Evolutionary conservation across 1,284 basidiomycete genomes (phyloP), one percentile per base, ranked within the genome.

Genomic region (Apiotrichum gamsii): DNA sequence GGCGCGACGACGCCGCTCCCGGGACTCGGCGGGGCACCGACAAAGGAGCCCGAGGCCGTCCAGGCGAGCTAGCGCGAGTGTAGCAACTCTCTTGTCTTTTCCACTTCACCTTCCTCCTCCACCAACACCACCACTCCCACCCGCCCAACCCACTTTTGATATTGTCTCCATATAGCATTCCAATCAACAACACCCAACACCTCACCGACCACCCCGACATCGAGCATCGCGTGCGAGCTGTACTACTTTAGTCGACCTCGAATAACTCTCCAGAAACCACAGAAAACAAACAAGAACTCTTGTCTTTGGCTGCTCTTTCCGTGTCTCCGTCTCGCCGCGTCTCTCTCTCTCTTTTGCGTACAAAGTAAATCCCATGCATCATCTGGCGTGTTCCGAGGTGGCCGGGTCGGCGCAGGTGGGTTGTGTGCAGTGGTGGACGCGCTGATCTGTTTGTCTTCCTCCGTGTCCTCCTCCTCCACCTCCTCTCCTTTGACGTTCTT

Each of bases 141-240:
- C n/a, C 14, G 20, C 35, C 20, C 23, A 9, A n/a, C 5, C 15
- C 18, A 9, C 28, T 19, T 24, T 40, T 24, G 23, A 29, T 36
- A 35, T 32, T 43, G 42, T 43, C 34, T 43, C 42, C 15, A 29
- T 43, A 42, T 42, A 35, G 32, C 42, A 43, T 35, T 36, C 34
- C 23, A 9, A 21, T 21, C n/a, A n/a, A n/a, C n/a, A n/a, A n/a
- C n/a, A n/a, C n/a, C n/a, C n/a, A n/a, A n/a, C n/a, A n/a, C n/a
- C n/a, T n/a, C n/a, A n/a, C n/a, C n/a, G n/a, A n/a, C n/a, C n/a
- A n/a, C n/a, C n/a, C 25, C 42, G 29, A 16, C 28, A 31, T 28
- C 42, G 24, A 43, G 28, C 42, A 31, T 31, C 39, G 31, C 30
- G 29, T 32, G 25, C 29, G 21, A 33, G 42, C 42, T 43, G 42